Evolutionary conservation across 768 basidiomycete genomes (phyloP), one percentile per base, ranked within the genome.

Genomic region (Hygrophorus pudorinus): DNA sequence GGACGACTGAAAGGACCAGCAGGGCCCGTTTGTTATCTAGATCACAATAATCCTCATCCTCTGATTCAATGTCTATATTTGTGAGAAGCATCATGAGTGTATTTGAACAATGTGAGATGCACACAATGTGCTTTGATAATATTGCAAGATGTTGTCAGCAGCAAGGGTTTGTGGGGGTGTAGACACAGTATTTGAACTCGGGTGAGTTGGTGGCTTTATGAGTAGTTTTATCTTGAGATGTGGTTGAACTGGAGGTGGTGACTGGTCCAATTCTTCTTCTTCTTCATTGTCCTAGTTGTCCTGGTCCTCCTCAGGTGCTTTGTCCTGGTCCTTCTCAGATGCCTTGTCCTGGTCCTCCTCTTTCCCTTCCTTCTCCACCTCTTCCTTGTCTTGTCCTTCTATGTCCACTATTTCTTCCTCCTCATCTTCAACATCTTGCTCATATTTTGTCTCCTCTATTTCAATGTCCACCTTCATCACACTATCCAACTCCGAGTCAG

Each of bases 161-260:
- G 39, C 58, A 52, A 46, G 60, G 51, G 45, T 61, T 9, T 34
- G 42, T 11, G 42, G 33, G 48, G 50, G 51, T 32, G 46, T 60
- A 10, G 42, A 44, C 12, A 54, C 61, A 31, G 51, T 56, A 49
- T 50, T 64, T 45, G 49, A 50, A 33, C 49, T 46, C 9, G 49
- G 30, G 27, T 49, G 63, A 16, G 65, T 60, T 12, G 76, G 74
- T 4, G 80, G 56, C 53, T 76, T 81, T n/a, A n/a, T n/a, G n/a
- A n/a, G 42, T 35, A 81, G 65, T 56, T 72, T 81, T 54, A 81
- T 81, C 51, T 75, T 79, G 17, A 82, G 68, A 4, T 70, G 65
- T 2, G 73, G 70, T 53, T 52, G 66, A 12, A 21, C n/a, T 38
- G 55, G 53, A 6, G 59, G 55, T n/a, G 64, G 59, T 11, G 63